Evolutionary conservation across 306 rosid genomes (phyloP), one percentile per base, ranked within the genome.

Genomic region (Urtica urens): DNA sequence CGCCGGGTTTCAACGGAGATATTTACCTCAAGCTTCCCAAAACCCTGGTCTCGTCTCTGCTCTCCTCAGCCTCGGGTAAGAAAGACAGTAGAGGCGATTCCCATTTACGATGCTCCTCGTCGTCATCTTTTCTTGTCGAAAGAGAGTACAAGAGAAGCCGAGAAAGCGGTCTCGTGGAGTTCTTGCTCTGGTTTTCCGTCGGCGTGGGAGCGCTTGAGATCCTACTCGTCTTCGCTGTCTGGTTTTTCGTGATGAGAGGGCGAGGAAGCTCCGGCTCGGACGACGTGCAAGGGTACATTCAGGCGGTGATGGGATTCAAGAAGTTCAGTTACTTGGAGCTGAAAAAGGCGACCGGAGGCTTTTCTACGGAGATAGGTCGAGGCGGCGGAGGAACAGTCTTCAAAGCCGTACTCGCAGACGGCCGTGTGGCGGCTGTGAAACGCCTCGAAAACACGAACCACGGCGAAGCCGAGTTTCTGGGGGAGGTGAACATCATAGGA

Each of bases 401-500:
- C 73, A 69, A 54, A 55, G 79, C 66, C 6, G 50, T 54, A 16
- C 40, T 78, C 45, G 45, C 58, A 3, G 86, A 74, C 40, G 6
- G 39, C 28, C 53, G 78, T 16, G 66, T 67, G 13, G 76, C 53
- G 2, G 86, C 81, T 4, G 49, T 60, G 33, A 78, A n/a, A 41
- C 39, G 27, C n/a, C 66, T 78, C 7, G 37, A 10, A 12, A 78
- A 60, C 23, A 51, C 71, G 1, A 54, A 62, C n/a, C 67, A 58
- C 62, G 74, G 74, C 20, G 78, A 78, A 60, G 65, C 37, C 15
- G 78, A 78, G 28, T 78, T 78, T 30, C 62, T 61, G 0, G 67
- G 71, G 0, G 86, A 78, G 52, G 74, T 69, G 2, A 74, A 73
- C 23, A 62, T 55, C 57, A 74, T 78, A 14, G 78, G 78, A 56